Conservation (phyloP, 75 land plant genomes). For the Cupressus sempervirens region DNA sequence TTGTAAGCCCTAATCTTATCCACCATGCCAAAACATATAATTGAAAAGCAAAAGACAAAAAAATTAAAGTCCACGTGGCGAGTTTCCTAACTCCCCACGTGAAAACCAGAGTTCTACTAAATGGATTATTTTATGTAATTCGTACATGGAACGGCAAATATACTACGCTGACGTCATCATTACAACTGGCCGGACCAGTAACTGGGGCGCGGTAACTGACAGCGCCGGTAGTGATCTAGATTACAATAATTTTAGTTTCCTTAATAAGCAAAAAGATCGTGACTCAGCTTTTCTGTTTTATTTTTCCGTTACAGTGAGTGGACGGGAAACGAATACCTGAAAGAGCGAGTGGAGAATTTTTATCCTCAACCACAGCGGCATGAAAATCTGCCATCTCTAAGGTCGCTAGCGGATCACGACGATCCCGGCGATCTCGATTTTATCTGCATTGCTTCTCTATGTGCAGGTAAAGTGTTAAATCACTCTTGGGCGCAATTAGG, state of each 20-base stretch:
- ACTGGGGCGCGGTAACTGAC: neutral
- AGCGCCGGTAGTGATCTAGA: neutral
- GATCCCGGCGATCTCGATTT: conserved; percentile 1
- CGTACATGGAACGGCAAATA: neutral
- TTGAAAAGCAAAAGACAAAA: too few relatives aligned
- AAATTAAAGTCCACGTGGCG: too few relatives aligned
- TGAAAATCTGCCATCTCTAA: neutral
- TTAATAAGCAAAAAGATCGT: neutral
- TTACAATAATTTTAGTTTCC: neutral
- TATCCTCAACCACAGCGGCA: neutral
- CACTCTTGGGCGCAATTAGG: neutral
- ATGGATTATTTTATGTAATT: neutral
- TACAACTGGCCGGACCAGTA: neutral
- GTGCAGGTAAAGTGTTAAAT: neutral
- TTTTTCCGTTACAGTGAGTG: neutral
- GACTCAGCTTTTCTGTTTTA: neutral
- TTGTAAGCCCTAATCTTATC: too few relatives aligned
- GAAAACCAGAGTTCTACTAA: too few relatives aligned
- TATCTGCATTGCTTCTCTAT: neutral
- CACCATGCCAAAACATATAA: too few relatives aligned
- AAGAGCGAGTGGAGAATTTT: neutral
- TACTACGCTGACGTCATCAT: neutral
- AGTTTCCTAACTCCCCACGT: too few relatives aligned
- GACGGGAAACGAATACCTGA: neutral
- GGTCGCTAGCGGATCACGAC: neutral